phyloP scores from a whole-genome alignment of 2,329 filamentous ascomycete species.

The Sarocladium brachiariae region DNA sequence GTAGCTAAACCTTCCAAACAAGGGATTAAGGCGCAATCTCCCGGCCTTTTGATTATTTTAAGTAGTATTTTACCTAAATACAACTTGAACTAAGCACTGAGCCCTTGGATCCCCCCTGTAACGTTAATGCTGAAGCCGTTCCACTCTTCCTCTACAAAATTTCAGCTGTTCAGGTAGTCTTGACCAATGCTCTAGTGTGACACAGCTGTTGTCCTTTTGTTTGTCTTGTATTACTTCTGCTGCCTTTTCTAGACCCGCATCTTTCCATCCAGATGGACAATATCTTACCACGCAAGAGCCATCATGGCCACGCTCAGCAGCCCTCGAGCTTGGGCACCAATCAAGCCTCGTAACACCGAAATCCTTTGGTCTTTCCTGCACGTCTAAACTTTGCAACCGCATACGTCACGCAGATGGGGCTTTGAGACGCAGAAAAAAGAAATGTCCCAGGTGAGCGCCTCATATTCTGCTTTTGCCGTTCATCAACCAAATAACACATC shows the following conservation, averaged over 20 bases:
- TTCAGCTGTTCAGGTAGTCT: too few relatives aligned
- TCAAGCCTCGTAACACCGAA: background rate
- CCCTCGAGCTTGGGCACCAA: background rate
- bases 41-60: too few relatives aligned
- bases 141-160: too few relatives aligned
- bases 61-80: too few relatives aligned
- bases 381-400: conserved; percentile 3
- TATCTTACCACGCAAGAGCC: conserved; percentile 4
- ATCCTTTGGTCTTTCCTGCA: background rate
- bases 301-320: background rate
- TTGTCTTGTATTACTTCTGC: conserved; percentile 6
- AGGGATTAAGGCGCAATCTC: too few relatives aligned
- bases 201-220: background rate
- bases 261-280: conserved; percentile 3
- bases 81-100: too few relatives aligned
- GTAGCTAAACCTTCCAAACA: too few relatives aligned
- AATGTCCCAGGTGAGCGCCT: conserved; percentile 7
- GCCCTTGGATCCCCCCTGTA: too few relatives aligned
- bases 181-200: too few relatives aligned
- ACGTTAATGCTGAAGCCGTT: too few relatives aligned
- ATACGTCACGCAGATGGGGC: background rate
- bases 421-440: background rate
- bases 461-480: conserved; percentile 7
- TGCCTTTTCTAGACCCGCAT: background rate
- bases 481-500: background rate